These are phyloP conservation scores for Gossypium davidsonii DNA, from an alignment of 441 rosid genomes.

Conservation along the genomic window DNA sequence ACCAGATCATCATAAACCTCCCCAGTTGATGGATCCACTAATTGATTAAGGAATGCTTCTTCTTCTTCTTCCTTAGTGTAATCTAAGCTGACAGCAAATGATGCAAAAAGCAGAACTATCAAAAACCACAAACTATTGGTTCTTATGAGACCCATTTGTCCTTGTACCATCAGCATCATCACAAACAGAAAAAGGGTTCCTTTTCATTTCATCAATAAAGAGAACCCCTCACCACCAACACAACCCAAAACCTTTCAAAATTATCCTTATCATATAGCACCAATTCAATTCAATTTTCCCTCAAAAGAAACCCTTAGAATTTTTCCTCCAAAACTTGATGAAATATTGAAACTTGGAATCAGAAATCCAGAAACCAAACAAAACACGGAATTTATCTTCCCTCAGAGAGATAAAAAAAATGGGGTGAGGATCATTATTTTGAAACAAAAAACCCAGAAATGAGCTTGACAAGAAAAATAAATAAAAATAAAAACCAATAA, in stretches of 20 bases:
- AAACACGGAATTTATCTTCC: conserved; percentile 31
- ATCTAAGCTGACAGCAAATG: conserved; percentile 35
- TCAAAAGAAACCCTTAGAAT: conserved; percentile 4
- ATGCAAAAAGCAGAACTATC: conserved; percentile 49
- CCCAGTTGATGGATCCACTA: conserved; percentile 44
- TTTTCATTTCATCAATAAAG: conserved; percentile 49
- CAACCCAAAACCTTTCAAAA: conserved; percentile 25
- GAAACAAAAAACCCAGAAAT: conserved; percentile 14
- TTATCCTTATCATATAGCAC: conserved; percentile 11
- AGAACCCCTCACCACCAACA: conserved; percentile 24
- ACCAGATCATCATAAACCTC: conserved; percentile 50
- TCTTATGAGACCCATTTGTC: conserved; percentile 39
- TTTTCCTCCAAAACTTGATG: conserved; percentile 14
- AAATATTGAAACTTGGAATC: conserved; percentile 29
- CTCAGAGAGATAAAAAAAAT: conserved; percentile 10
- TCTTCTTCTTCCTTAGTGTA: conserved; percentile 33
- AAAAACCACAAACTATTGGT: conserved; percentile 32
- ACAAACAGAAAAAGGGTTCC: conserved; percentile 22
- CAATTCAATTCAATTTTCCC: conserved; percentile 11
- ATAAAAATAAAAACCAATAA: background rate
- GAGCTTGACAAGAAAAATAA: background rate
- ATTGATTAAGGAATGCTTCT: conserved; percentile 25
- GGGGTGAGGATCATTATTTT: conserved; percentile 17
- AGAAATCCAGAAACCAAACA: conserved; percentile 19
- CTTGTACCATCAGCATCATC: conserved; percentile 36